Base-by-base conservation (phyloP, 768 basidiomycete species). In the Lentinula guzmanii region DNA sequence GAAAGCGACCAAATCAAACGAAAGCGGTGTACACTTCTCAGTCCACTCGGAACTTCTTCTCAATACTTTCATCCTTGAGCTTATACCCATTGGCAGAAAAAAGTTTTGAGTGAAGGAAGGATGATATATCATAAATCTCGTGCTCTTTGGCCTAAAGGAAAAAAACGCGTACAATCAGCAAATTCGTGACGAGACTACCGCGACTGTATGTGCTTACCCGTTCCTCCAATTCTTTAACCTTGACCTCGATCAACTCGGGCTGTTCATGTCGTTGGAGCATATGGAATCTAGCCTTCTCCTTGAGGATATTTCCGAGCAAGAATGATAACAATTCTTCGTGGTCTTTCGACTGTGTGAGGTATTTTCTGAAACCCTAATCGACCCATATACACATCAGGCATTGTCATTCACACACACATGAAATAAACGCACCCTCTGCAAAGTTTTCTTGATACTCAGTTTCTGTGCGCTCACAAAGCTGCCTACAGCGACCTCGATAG, bases 401-500 rank as follows among this genome's bases (percentile, higher is more conserved):
- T 8, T 7, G 52, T 28, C 21, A 39, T 42, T 1, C 55, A 39
- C 11, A 56, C 16, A 24, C 5, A 52, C 42, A 0, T 18, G 24
- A 35, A 35, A 42, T 54, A 48, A 53, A 28, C 87, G 66, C 67
- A 96, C 96, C 69, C 97, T 82, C 74, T 99, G 94, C 50, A 99
- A 78, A 2, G 95, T 95, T 78, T 94, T 97, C 82, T 98, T 98
- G 78, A 98, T 96, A 62, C 91, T 93, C 83, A 95, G 89, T 80
- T 99, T 99, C 73, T 99, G 97, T 31, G 97, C 91, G 66, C 76
- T 95, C 62, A 99, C 93, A 72, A 99, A 99, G 75, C 92, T 95
- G 57, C 89, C 89, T 33, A 99, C 86, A 3, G 93, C 91, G 52
- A 98, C 95, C 68, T 93, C 93, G 64, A 99, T 98, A 1, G 97